These are phyloP conservation scores for Mycena metata DNA, from an alignment of 768 basidiomycete genomes.

Conservation along the genomic window DNA sequence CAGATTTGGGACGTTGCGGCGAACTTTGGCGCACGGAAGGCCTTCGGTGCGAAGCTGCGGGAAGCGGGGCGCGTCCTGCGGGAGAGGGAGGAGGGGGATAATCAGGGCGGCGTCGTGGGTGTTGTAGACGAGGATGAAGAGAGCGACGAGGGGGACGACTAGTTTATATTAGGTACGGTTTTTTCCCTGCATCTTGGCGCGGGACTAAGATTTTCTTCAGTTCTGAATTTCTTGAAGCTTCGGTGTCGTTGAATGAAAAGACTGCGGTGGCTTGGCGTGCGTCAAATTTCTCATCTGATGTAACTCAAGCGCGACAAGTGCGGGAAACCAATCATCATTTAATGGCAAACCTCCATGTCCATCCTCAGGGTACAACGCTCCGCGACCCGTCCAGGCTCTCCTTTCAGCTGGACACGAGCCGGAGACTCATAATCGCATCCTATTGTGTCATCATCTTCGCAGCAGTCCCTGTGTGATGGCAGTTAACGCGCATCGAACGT, in stretches of 20 bases:
- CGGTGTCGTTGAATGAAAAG: too few species aligned
- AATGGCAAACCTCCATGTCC: too few species aligned
- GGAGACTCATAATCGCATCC: constrained; percentile 74
- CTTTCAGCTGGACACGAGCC: constrained; percentile 63
- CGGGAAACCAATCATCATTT: too few species aligned
- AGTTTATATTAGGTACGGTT: background rate
- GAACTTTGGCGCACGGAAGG: constrained; percentile 85
- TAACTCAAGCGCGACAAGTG: too few species aligned
- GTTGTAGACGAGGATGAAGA: constrained; percentile 80
- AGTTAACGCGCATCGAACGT: constrained; percentile 90
- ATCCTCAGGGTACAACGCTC: too few species aligned
- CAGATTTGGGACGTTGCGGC: constrained; percentile 97
- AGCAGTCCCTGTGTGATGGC: constrained; percentile 96
- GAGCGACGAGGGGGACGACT: constrained; percentile 53
- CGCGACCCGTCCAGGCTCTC: constrained; percentile 60
- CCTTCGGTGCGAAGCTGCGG: constrained; percentile 83
- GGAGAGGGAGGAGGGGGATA: constrained; percentile 66
- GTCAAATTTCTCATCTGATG: too few species aligned
- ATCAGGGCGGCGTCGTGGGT: constrained; percentile 68
- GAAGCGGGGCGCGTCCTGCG: constrained; percentile 77
- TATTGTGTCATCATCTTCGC: constrained; percentile 86
- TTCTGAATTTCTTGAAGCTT: too few species aligned
- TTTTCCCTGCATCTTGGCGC: too few species aligned
- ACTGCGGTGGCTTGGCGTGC: too few species aligned
- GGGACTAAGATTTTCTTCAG: too few species aligned